A percentile compares a stretch with the other conserved stretches of the same genome.
Conservation (phyloP, 2,329 filamentous ascomycete species). For the Talaromyces verruculosus region DNA sequence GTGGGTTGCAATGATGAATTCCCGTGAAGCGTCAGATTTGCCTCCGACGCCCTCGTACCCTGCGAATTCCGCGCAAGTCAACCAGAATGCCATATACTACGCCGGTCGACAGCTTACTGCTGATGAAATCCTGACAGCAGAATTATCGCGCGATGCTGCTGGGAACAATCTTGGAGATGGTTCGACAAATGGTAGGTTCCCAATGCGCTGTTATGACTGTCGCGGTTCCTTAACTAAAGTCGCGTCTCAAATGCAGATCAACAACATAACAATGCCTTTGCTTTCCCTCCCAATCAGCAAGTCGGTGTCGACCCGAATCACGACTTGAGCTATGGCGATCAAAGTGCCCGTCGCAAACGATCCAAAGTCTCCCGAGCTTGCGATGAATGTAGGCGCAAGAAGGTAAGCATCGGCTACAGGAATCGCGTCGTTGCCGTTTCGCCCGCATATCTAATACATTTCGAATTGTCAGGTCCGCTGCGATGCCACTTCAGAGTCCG, state of each 20-base stretch:
- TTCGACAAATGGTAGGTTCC: slow-evolving; percentile 42
- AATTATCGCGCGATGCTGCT: slow-evolving; percentile 49
- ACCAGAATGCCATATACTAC: slow-evolving; percentile 46
- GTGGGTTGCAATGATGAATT: slow-evolving; percentile 36
- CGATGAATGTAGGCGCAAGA: slow-evolving; percentile 85
- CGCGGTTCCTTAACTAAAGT: slow-evolving; percentile 39
- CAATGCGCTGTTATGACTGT: slow-evolving; percentile 36
- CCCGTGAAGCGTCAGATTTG: slow-evolving; percentile 45
- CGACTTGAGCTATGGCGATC: slow-evolving; percentile 56
- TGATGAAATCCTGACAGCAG: slow-evolving; percentile 50
- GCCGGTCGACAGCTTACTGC: slow-evolving; percentile 48
- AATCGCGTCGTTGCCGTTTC: slow-evolving; percentile 20
- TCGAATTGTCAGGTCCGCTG: slow-evolving; percentile 65
- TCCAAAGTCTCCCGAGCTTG: slow-evolving; percentile 87
- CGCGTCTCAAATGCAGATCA: slow-evolving; percentile 41
- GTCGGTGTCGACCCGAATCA: slow-evolving; percentile 48
- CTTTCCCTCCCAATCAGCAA: slow-evolving; percentile 46
- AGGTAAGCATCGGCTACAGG: slow-evolving; percentile 46
- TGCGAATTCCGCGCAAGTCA: slow-evolving; percentile 46
- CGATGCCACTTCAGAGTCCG: slow-evolving; percentile 73
- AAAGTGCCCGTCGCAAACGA: slow-evolving; percentile 69
- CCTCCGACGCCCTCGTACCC: slow-evolving; percentile 47
- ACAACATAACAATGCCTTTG: slow-evolving; percentile 43
- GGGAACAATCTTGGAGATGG: slow-evolving; percentile 45
- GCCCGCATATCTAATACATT: not conserved